Evolutionary conservation across 2,329 filamentous ascomycete genomes (phyloP).

Genomic region (Paraphoma chrysanthemicola): DNA sequence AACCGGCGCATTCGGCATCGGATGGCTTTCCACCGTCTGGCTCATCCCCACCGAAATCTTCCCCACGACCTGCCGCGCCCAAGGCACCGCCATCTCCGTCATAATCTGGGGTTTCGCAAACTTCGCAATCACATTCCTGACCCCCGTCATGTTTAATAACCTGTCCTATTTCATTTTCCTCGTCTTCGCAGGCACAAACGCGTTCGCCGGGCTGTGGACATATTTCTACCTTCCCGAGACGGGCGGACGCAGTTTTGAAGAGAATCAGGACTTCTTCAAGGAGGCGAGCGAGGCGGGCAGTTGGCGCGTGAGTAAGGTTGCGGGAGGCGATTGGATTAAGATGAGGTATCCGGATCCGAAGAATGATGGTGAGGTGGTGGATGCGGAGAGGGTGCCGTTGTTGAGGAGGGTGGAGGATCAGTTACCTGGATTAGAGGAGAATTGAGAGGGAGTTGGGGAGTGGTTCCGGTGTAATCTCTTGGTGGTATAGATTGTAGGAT

Average conservation of each 20-base stretch:
- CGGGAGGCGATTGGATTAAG: slow-evolving; percentile 58
- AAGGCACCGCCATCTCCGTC: slow-evolving; percentile 63
- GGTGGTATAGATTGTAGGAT: no score
- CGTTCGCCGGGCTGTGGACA: slow-evolving; percentile 63
- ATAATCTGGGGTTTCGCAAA: slow-evolving; percentile 65
- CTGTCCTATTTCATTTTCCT: slow-evolving; percentile 65
- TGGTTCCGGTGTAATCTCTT: no score
- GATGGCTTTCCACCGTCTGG: slow-evolving; percentile 67
- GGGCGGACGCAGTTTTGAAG: slow-evolving; percentile 65
- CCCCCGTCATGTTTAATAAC: slow-evolving; percentile 66
- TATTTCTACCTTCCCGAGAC: slow-evolving; percentile 62
- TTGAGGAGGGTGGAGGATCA: slow-evolving; percentile 54
- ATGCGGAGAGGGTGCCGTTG: slow-evolving; percentile 56
- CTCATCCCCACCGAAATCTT: slow-evolving; percentile 67
- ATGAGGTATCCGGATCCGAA: slow-evolving; percentile 52
- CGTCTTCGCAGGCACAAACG: slow-evolving; percentile 63
- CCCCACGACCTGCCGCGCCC: slow-evolving; percentile 61
- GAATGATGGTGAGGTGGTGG: slow-evolving; percentile 41
- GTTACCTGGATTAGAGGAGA: slow-evolving; percentile 36
- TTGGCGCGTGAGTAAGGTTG: slow-evolving; percentile 63
- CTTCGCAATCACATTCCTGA: slow-evolving; percentile 64
- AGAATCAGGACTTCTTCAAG: slow-evolving; percentile 66
- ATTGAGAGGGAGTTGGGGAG: background rate
- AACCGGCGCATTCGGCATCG: slow-evolving; percentile 67
- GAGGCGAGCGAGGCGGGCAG: slow-evolving; percentile 58